Evolutionary conservation across 768 basidiomycete genomes (phyloP).

Genomic region (Sarcomyxa edulis): DNA sequence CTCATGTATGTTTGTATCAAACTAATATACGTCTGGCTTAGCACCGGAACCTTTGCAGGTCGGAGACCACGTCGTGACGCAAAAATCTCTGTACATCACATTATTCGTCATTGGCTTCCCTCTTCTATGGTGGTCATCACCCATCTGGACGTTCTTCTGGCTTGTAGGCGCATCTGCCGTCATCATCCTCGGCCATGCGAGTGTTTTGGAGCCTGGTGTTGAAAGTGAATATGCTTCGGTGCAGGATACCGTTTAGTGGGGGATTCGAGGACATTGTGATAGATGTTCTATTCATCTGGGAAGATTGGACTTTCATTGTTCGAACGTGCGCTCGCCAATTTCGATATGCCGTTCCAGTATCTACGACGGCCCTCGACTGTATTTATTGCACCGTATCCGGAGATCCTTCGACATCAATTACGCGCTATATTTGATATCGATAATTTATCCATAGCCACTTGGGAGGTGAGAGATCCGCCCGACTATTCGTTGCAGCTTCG

Average conservation of each 20-base stretch:
- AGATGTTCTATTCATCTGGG: no score
- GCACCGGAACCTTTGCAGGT: constrained; percentile 84
- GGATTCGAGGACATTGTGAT: no score
- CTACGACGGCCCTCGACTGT: no score
- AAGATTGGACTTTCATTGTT: no score
- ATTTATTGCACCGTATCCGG: no score
- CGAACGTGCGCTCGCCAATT: no score
- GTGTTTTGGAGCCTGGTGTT: constrained; percentile 87
- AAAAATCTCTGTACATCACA: constrained; percentile 81
- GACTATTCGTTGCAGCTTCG: no score
- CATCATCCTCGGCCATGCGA: constrained; percentile 83
- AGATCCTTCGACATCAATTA: no score
- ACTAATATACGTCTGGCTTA: constrained; percentile 22
- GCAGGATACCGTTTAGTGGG: constrained; percentile 56
- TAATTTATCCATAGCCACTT: no score
- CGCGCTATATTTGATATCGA: no score
- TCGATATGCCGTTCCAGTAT: no score
- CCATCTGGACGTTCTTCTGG: constrained; percentile 88
- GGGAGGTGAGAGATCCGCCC: no score
- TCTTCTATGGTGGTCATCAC: constrained; percentile 74
- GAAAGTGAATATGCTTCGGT: constrained; percentile 88
- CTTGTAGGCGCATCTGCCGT: constrained; percentile 83
- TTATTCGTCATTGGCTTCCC: constrained; percentile 93
- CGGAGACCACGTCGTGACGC: constrained; percentile 77
- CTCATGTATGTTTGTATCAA: constrained; percentile 1